Base-by-base conservation (phyloP, 1,284 basidiomycete genomes). In the Fereydounia khargensis region DNA sequence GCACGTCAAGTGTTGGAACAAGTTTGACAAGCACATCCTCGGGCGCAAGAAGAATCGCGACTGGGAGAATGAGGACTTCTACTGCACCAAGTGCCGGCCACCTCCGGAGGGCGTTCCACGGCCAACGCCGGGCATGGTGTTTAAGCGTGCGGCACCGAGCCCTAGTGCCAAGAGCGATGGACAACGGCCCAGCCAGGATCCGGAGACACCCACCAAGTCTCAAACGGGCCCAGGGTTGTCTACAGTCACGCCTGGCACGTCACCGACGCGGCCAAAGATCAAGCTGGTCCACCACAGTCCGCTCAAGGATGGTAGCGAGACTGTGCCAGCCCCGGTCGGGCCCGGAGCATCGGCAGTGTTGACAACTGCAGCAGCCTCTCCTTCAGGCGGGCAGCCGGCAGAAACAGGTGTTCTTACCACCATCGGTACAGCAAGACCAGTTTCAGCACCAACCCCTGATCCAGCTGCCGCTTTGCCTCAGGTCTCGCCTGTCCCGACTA, bases 1-100 rank as follows among this genome's bases (percentile, higher is more conserved):
- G 40, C 64, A 74, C 39, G 54, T 76, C 35, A 58, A 62, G 13
- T 78, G 77, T 47, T 77, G 76, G 67, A 54, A 69, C 27, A 41
- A 51, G 21, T 62, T 62, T 22, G 77, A 77, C 52, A 54, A 53
- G 33, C 47, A 46, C 31, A 39, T 35, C n/a, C 30, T 44, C 25
- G 42, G 43, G 19, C 39, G 45, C 18, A 53, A 46, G 35, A 52
- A 61, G 52, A 56, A 45, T 20, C 53, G 66, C 11, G 45, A 67
- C 35, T 72, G 70, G 70, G 65, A 65, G 14, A 18, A 35, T 4
- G 53, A 47, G 19, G 66, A 68, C 47, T 72, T 72, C 37, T 57
- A 43, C 33, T 72, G 70, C 43, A 47, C 54, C 17, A 55, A 52
- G 23, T 71, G 68, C 36, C 46, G 46, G 17, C 58, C 64, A 7